Percentiles rank a stretch among this genome's conserved stretches.
Evolutionary conservation across 495 filamentous ascomycete species (phyloP).

Genomic region (Aspergillus sparsus): DNA sequence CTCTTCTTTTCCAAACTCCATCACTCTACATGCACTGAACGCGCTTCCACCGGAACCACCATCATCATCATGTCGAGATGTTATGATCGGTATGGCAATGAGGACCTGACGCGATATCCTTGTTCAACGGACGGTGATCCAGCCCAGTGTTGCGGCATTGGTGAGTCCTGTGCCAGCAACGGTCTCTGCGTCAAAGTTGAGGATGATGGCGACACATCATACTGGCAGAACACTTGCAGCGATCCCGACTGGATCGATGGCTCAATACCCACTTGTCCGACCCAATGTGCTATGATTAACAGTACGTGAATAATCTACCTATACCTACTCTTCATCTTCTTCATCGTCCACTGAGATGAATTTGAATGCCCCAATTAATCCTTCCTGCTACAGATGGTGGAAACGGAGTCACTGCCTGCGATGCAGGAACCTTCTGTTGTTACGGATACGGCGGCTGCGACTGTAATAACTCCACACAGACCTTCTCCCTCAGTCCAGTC

Average conservation of each 20-base stretch:
- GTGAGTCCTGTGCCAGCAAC: constrained; percentile 4
- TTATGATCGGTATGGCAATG: neutral
- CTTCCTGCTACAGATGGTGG: neutral
- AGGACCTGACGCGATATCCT: neutral
- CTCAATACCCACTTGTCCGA: neutral
- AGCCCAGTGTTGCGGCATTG: constrained; percentile 1
- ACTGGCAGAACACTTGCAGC: constrained; percentile 2
- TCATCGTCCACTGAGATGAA: neutral
- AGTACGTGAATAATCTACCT: neutral
- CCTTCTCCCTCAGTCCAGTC: constrained; percentile 1
- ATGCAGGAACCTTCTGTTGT: neutral
- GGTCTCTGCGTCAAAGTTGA: neutral
- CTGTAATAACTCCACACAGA: neutral
- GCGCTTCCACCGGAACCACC: neutral
- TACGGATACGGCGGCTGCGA: constrained; percentile 5
- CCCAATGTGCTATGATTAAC: neutral
- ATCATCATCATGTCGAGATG: neutral
- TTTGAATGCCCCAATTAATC: neutral
- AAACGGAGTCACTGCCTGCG: neutral
- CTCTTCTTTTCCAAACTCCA: too few relatives aligned
- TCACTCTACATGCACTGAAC: too few relatives aligned
- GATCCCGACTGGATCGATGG: constrained; percentile 4
- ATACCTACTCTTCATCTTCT: neutral
- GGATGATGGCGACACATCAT: neutral
- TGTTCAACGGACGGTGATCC: constrained; percentile 4